Evolutionary conservation across 1,284 basidiomycete genomes (phyloP), one percentile per base, ranked within the genome.

Genomic region (Tilletia walkeri): DNA sequence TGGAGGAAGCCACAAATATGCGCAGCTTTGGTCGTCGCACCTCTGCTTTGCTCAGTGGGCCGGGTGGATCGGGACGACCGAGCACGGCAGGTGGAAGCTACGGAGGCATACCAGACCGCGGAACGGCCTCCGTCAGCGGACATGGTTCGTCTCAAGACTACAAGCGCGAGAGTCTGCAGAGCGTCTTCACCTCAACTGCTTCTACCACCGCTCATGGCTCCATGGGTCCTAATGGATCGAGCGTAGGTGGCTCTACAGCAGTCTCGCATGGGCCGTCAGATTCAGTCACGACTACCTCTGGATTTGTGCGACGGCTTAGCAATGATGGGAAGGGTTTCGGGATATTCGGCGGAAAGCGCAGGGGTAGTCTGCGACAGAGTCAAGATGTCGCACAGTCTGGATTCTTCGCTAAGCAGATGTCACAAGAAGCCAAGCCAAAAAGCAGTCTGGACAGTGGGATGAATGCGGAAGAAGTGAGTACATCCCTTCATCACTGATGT

Each of bases 311-410:
- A 3, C 72, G 75, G 2, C 72, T 71, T 30, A 78, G 75, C 61
- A 71, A 72, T 14, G 74, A 76, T 12, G 71, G 75, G 12, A 71
- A 69, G 59, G 59, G 59, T 16, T 63, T 73, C 18, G 76, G 75
- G 34, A 70, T 78, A 34, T 75, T 78, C 47, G 70, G 73, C 18
- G 67, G 56, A 36, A 78, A 76, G 66, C 74, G 78, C 2, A 72
- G 77, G 56, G 75, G 75, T 67, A 80, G 78, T 72, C 72, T 77
- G 54, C 74, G 78, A 53, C 70, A 73, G 48, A 76, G 72, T 20
- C 72, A 75, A 12, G 78, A 80, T 45, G 24, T 66, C 34, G 56
- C 59, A 41, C 59, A 63, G 16, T 69, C 72, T 4, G 73, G 50
- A 1, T 56, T 68, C 10, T 67, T 69, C 20, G 71, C 9, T 34